Percentiles rank a stretch among this genome's conserved stretches.
These are phyloP conservation scores for Hygrophoropsis aurantiaca DNA, from an alignment of 768 basidiomycete genomes.

Conservation along the genomic window DNA sequence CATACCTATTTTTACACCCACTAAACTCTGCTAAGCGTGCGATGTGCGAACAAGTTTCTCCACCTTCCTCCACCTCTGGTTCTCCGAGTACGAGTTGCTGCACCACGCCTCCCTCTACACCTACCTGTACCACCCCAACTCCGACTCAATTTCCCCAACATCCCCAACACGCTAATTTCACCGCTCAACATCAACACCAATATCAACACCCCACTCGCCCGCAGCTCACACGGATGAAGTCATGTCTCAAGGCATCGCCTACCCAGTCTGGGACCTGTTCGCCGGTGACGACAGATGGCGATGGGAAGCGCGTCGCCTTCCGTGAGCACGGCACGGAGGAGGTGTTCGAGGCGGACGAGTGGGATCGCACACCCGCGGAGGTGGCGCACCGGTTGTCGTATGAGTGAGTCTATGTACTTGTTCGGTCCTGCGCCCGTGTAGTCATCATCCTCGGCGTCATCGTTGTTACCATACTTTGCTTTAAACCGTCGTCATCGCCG, in stretches of 20 bases:
- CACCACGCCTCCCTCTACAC: no score
- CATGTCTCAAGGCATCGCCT: constrained; percentile 14
- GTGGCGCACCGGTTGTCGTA: constrained; percentile 63
- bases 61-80: no score
- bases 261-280: constrained; percentile 12
- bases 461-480: no score
- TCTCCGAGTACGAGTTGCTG: no score
- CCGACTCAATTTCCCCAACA: no score
- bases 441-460: no score
- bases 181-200: no score
- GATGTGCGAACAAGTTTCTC: no score
- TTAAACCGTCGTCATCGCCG: neutral
- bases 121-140: no score
- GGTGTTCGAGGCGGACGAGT: constrained; percentile 68
- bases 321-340: constrained; percentile 53
- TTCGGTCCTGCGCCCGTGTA: neutral
- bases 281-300: neutral
- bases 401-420: constrained; percentile 48
- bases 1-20: no score
- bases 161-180: no score
- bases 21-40: no score
- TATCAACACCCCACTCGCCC: constrained; percentile 9
- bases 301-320: constrained; percentile 62
- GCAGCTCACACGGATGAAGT: constrained; percentile 13
- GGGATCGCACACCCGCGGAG: constrained; percentile 75